Evolutionary conservation across 495 filamentous ascomycete genomes (phyloP).

Genomic region (Trypethelium eluteriae): DNA sequence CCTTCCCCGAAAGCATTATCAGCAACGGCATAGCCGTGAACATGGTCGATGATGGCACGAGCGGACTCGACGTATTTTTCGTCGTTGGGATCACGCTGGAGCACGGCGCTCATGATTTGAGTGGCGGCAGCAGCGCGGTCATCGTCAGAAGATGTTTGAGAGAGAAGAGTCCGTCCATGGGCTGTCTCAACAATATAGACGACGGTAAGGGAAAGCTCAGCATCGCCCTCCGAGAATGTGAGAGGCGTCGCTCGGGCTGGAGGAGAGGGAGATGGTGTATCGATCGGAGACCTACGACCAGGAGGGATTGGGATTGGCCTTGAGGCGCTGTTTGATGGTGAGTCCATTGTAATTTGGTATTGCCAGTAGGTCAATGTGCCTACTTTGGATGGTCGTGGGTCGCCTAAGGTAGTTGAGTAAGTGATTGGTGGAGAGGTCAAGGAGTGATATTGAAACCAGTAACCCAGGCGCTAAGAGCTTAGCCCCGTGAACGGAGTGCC

Average conservation of each 20-base stretch:
- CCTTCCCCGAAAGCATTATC: not conserved
- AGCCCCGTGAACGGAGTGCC: too few relatives aligned
- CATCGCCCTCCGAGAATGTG: not conserved
- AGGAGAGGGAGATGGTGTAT: not conserved
- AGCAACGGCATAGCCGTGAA: not conserved
- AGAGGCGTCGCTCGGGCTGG: not conserved
- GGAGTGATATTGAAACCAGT: too few relatives aligned
- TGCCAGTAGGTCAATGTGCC: not conserved
- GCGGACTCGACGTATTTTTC: not conserved
- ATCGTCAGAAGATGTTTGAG: not conserved
- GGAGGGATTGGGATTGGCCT: not conserved
- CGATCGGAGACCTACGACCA: not conserved
- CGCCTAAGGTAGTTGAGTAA: too few relatives aligned
- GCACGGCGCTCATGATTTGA: not conserved
- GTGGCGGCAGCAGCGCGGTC: conserved; percentile 1
- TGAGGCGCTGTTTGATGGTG: not conserved
- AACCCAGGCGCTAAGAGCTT: too few relatives aligned
- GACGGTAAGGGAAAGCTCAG: not conserved
- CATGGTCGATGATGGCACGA: not conserved
- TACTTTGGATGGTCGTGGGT: not conserved
- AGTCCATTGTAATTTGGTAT: not conserved
- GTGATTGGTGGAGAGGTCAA: too few relatives aligned
- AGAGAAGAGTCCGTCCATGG: not conserved
- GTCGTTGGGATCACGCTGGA: not conserved
- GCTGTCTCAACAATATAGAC: not conserved